These are phyloP conservation scores for Paecilomyces formosus DNA, from an alignment of 2,329 filamentous ascomycete genomes.

Conservation along the genomic window DNA sequence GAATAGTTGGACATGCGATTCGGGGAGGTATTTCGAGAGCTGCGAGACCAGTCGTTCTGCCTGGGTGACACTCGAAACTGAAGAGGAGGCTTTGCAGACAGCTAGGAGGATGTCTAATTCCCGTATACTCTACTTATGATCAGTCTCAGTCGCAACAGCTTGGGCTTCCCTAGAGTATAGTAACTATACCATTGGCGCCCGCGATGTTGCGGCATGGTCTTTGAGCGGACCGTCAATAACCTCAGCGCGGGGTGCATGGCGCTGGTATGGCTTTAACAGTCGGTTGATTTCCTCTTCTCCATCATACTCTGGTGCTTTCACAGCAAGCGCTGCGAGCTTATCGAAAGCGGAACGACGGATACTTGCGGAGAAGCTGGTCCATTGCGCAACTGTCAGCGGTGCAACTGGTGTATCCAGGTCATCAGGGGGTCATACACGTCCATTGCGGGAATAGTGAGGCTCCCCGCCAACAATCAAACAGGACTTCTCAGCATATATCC, in stretches of 20 bases:
- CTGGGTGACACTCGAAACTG: slow-evolving; percentile 61
- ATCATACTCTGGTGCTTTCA: slow-evolving; percentile 21
- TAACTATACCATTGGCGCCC: slow-evolving; percentile 30
- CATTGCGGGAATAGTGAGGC: slow-evolving; percentile 12
- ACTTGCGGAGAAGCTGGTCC: slow-evolving; percentile 20
- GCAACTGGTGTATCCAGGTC: not conserved
- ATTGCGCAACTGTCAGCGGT: slow-evolving; percentile 1
- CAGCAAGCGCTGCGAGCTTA: slow-evolving; percentile 36
- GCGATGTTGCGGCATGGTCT: slow-evolving; percentile 29
- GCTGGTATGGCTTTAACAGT: slow-evolving; percentile 24
- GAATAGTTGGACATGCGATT: slow-evolving; percentile 74
- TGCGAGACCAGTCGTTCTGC: slow-evolving; percentile 74
- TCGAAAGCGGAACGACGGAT: slow-evolving; percentile 36
- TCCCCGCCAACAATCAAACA: not conserved
- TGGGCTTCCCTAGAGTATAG: not conserved
- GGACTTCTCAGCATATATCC: not conserved
- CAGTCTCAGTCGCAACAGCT: slow-evolving; percentile 15
- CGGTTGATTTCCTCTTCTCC: slow-evolving; percentile 28
- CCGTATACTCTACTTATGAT: slow-evolving; percentile 58
- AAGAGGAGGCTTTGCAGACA: slow-evolving; percentile 80
- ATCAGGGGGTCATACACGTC: slow-evolving; percentile 20
- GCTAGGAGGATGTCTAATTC: slow-evolving; percentile 90
- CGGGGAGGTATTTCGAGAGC: slow-evolving; percentile 74
- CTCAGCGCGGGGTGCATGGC: slow-evolving; percentile 14
- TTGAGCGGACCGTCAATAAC: slow-evolving; percentile 29